These are phyloP conservation scores for Gynostemma pentaphyllum DNA, from an alignment of 306 rosid species.

Conservation along the genomic window DNA sequence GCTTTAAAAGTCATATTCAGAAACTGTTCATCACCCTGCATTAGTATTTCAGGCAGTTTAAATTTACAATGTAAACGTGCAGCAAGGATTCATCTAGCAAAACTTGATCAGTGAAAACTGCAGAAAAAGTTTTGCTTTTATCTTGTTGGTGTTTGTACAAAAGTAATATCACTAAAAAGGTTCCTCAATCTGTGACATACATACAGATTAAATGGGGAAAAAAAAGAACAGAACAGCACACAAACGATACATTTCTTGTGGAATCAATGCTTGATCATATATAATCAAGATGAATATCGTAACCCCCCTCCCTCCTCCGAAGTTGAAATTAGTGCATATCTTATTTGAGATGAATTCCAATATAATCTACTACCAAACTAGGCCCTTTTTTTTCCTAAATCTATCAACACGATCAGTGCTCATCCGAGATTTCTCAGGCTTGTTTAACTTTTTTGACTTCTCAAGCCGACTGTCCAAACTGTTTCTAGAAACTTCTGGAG, in stretches of 20 bases:
- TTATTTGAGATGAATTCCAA: slow-evolving; percentile 35
- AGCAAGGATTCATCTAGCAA: background rate
- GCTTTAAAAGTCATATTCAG: slow-evolving; percentile 2
- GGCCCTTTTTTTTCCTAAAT: slow-evolving; percentile 70
- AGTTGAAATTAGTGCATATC: slow-evolving; percentile 16
- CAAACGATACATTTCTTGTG: slow-evolving; percentile 12
- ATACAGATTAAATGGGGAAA: slow-evolving; percentile 16
- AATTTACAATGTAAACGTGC: background rate
- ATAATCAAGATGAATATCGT: background rate
- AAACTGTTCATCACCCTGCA: background rate
- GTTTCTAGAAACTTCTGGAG: slow-evolving; percentile 88
- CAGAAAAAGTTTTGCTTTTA: slow-evolving; percentile 4
- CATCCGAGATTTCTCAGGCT: slow-evolving; percentile 90
- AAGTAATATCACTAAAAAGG: background rate
- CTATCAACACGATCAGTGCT: slow-evolving; percentile 90
- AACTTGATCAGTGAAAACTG: background rate
- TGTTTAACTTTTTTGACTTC: slow-evolving; percentile 61
- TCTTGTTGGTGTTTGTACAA: slow-evolving; percentile 12
- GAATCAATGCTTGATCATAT: slow-evolving; percentile 3
- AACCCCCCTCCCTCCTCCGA: background rate
- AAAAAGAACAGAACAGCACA: slow-evolving; percentile 1
- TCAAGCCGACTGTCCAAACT: slow-evolving; percentile 95
- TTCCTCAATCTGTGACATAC: slow-evolving; percentile 27
- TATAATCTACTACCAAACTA: slow-evolving; percentile 60
- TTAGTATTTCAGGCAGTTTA: background rate